Evolutionary conservation across 2,329 filamentous ascomycete species (phyloP).

Genomic region (Colletotrichum siamense): DNA sequence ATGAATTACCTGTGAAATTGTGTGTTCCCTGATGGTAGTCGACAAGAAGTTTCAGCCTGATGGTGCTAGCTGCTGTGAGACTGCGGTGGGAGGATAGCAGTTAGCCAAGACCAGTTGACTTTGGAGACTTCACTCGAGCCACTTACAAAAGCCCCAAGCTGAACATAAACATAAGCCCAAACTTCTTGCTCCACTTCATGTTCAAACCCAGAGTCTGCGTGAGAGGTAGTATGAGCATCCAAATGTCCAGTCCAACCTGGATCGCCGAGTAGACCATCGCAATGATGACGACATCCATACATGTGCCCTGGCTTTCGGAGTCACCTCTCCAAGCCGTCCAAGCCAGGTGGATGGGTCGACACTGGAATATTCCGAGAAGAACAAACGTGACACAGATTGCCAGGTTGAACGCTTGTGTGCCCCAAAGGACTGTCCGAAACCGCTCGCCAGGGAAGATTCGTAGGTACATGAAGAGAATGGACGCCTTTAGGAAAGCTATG

Average conservation of each 20-base stretch:
- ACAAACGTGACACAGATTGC: constrained; percentile 30
- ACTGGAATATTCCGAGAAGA: constrained; percentile 29
- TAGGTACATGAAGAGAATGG: constrained; percentile 40
- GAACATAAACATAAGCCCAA: constrained; percentile 41
- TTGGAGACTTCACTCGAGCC: background rate
- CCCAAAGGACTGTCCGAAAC: constrained; percentile 28
- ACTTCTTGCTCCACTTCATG: constrained; percentile 39
- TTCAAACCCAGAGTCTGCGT: constrained; percentile 34
- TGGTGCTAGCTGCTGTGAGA: background rate
- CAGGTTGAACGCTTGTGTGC: constrained; percentile 9
- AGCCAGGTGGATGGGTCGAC: constrained; percentile 44
- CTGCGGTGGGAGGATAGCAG: background rate
- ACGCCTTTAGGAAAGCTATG: constrained; percentile 36
- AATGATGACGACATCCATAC: constrained; percentile 39
- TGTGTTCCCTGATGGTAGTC: background rate
- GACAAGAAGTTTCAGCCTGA: background rate
- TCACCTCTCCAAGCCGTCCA: constrained; percentile 41
- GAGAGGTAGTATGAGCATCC: constrained; percentile 47
- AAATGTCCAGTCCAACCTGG: constrained; percentile 48
- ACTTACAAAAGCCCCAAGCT: constrained; percentile 29
- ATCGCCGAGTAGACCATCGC: constrained; percentile 44
- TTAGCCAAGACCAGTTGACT: background rate
- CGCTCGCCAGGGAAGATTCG: constrained; percentile 34
- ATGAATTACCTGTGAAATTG: background rate
- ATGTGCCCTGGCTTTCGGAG: constrained; percentile 27